Conservation (phyloP, 225 moss, liverwort and hornwort genomes). For the Pseudoscleropodium purum region DNA sequence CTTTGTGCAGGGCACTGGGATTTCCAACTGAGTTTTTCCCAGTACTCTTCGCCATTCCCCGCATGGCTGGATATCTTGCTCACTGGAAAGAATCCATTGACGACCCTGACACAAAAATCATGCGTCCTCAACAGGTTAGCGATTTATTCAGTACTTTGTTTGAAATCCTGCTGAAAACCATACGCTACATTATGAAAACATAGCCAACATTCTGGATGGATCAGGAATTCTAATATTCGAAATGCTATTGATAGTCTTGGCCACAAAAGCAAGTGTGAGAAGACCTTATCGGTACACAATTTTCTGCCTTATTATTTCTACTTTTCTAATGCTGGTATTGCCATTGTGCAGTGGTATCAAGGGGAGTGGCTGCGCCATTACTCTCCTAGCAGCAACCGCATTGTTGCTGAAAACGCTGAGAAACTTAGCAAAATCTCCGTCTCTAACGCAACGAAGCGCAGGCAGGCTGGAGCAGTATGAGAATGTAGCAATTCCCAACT, state of each 20-base stretch:
- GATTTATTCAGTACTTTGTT: background rate
- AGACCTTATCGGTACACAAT: background rate
- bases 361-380: slow-evolving; percentile 80
- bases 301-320: background rate
- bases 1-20: slow-evolving; percentile 69
- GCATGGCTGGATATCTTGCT: slow-evolving; percentile 92
- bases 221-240: background rate
- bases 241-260: background rate
- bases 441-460: slow-evolving; percentile 81
- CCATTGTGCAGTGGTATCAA: slow-evolving; percentile 70
- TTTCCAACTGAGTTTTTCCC: slow-evolving; percentile 93
- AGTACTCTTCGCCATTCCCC: slow-evolving; percentile 87
- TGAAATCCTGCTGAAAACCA: background rate
- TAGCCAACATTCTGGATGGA: background rate
- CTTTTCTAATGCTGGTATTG: background rate
- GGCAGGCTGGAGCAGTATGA: slow-evolving; percentile 55
- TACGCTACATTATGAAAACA: background rate
- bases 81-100: slow-evolving; percentile 90
- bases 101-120: slow-evolving; percentile 87
- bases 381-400: slow-evolving; percentile 43
- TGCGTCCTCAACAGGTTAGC: slow-evolving; percentile 89
- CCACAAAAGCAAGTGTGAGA: background rate
- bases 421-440: slow-evolving; percentile 51
- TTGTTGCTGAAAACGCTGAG: slow-evolving; percentile 29
- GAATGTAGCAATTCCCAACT: background rate